Evolutionary conservation across 1,284 basidiomycete species (phyloP), one percentile per base, ranked within the genome.

Genomic region (Sporisorium scitamineum): DNA sequence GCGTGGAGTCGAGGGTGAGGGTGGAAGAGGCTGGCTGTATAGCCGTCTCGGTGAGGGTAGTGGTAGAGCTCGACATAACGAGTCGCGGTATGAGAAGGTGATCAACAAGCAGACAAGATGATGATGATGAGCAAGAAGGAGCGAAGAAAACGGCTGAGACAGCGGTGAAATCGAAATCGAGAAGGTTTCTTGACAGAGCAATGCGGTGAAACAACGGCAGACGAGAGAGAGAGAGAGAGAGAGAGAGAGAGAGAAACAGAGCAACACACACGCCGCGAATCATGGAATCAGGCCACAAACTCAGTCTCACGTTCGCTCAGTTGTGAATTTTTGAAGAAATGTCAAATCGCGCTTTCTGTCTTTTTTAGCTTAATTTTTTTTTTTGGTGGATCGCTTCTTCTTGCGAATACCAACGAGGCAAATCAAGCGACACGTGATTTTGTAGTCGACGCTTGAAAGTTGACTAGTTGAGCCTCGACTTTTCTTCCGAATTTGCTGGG

Each of bases 1-100:
- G 79, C 11, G 73, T 61, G 18, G 70, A 67, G 56, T 79, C 78
- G 32, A 74, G 75, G 3, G 54, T 61, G 31, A 76, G 42, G 48
- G 62, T 65, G n/a, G 64, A 56, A 20, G 58, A 31, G 18, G 54
- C 44, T 22, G 42, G 47, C 54, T 62, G 55, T 24, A 60, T n/a
- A 5, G 54, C 59, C 41, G 74, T 66, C 24, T 54, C 50, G 24
- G 75, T 68, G 48, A 52, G 42, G 24, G 67, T 78, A 18, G 66
- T 62, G 34, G 68, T 61, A 9, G 48, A 32, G 48, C 48, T 50
- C 34, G 70, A 65, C 67, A 67, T 75, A 42, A 11, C 48, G 29
- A 8, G 27, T 13, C 3, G 54, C 26, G 37, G 11, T 3, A 29
- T 42, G 44, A 8, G 39, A 26, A 16, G 22, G 39, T 32, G 47